These are phyloP conservation scores for Suzukiozyma palmioleophila DNA, from an alignment of 1,139 yeast genomes.

Conservation along the genomic window DNA sequence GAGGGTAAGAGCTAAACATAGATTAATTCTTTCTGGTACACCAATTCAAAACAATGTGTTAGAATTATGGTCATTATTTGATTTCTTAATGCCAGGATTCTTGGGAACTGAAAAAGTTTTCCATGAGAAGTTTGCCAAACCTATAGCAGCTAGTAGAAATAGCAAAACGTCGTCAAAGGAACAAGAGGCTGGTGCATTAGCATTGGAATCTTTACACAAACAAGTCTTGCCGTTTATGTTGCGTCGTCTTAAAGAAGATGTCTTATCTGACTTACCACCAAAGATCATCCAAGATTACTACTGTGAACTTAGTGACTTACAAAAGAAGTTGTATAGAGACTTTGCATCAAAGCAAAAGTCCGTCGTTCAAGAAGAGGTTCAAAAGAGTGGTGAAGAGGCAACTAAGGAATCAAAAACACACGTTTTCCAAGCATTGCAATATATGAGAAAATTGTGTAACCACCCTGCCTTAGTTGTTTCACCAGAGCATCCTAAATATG, in stretches of 20 bases:
- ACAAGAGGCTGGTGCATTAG: conserved; percentile 96
- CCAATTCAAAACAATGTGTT: conserved; percentile 97
- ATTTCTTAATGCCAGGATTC: conserved; percentile 97
- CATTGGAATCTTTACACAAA: conserved; percentile 91
- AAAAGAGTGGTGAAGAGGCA: conserved; percentile 31
- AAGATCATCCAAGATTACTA: conserved; percentile 97
- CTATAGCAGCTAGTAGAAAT: conserved; percentile 91
- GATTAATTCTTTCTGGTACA: conserved; percentile 90
- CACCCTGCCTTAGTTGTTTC: conserved; percentile 94
- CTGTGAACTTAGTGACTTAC: conserved; percentile 90
- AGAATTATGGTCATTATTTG: conserved; percentile 96
- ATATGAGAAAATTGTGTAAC: conserved; percentile 94
- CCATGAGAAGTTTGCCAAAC: conserved; percentile 94
- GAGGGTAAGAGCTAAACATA: conserved; percentile 75
- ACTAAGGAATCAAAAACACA: conserved; percentile 69
- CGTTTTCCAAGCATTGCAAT: conserved; percentile 95
- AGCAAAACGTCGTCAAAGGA: conserved; percentile 90
- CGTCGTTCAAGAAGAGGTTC: conserved; percentile 62
- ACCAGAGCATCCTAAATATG: conserved; percentile 78
- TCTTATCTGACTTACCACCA: conserved; percentile 92
- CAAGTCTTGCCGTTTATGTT: conserved; percentile 95
- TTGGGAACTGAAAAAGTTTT: conserved; percentile 92
- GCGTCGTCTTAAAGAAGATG: conserved; percentile 95
- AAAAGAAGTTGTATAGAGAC: conserved; percentile 80
- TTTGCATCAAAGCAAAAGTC: conserved; percentile 86